A percentile compares a stretch with the other conserved stretches of the same genome.
These are phyloP conservation scores for Sporobolomyces roseus DNA, from an alignment of 768 basidiomycete genomes.

Conservation along the genomic window DNA sequence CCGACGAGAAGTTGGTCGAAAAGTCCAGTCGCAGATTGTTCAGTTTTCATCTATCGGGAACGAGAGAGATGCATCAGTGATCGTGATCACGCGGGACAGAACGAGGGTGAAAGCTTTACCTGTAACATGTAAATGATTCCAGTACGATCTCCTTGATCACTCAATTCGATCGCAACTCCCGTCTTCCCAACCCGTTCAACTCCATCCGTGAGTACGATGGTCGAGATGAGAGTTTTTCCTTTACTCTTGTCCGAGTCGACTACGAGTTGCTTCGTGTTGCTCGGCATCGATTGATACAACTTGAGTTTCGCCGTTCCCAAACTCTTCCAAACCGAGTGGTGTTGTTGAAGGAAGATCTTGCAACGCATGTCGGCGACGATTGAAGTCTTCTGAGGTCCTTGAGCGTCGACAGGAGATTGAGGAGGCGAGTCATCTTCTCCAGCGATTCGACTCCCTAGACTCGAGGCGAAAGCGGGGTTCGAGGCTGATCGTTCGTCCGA, in stretches of 20 bases:
- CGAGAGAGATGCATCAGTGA: background rate
- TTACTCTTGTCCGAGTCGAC: slow-evolving; percentile 78
- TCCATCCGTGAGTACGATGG: slow-evolving; percentile 90
- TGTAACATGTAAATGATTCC: slow-evolving; percentile 98
- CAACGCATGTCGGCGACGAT: slow-evolving; percentile 92
- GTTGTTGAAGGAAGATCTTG: slow-evolving; percentile 93
- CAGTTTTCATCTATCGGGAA: slow-evolving; percentile 58
- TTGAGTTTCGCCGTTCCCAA: slow-evolving; percentile 82
- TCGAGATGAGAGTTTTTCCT: slow-evolving; percentile 76
- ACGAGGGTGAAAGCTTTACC: slow-evolving; percentile 47
- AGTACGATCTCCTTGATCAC: slow-evolving; percentile 82
- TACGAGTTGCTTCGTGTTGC: slow-evolving; percentile 91
- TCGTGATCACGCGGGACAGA: background rate
- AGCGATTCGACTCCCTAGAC: background rate
- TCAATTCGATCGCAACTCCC: slow-evolving; percentile 91
- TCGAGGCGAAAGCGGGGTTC: slow-evolving; percentile 8
- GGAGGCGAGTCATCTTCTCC: slow-evolving; percentile 64
- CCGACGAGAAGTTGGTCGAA: slow-evolving; percentile 83
- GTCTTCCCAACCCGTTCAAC: slow-evolving; percentile 99
- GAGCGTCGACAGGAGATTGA: slow-evolving; percentile 66
- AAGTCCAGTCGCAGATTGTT: slow-evolving; percentile 73
- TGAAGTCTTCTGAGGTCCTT: slow-evolving; percentile 60
- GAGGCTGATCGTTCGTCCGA: slow-evolving; percentile 12
- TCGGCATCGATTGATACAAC: slow-evolving; percentile 77
- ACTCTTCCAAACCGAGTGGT: slow-evolving; percentile 93